Evolutionary conservation across 495 filamentous ascomycete species (phyloP).

Genomic region (Usnea hakonensis): DNA sequence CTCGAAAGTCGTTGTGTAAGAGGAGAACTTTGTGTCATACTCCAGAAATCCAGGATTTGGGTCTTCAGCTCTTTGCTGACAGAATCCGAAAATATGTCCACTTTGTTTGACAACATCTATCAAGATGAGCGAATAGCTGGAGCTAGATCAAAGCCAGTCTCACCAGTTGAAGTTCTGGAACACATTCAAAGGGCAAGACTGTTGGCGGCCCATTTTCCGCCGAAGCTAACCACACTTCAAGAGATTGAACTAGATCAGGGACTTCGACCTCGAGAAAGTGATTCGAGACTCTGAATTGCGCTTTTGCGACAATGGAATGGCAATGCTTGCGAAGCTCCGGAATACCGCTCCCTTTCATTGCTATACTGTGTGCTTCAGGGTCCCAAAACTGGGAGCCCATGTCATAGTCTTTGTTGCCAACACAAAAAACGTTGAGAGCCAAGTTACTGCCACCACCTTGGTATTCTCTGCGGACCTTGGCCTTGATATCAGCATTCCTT

Average conservation of each 20-base stretch:
- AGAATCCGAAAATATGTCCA: background rate
- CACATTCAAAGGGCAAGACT: background rate
- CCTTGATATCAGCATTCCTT: conserved; percentile 24
- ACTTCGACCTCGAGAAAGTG: conserved; percentile 22
- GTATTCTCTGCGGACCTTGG: conserved; percentile 19
- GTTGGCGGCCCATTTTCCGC: background rate
- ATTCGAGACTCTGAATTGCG: conserved; percentile 23
- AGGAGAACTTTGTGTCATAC: too few species aligned
- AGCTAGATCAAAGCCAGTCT: too few species aligned
- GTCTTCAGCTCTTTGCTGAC: too few species aligned
- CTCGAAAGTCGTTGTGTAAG: too few species aligned
- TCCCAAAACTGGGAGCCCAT: conserved; percentile 16
- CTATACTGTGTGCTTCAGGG: conserved; percentile 7
- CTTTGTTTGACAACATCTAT: background rate
- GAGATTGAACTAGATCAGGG: conserved; percentile 20
- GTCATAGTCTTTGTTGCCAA: conserved; percentile 27
- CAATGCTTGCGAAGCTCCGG: conserved; percentile 28
- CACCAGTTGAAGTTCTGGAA: background rate
- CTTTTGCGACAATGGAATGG: conserved; percentile 22
- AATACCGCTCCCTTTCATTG: conserved; percentile 24
- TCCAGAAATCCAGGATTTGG: too few species aligned
- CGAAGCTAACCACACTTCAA: conserved; percentile 15
- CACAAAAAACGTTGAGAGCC: conserved; percentile 27
- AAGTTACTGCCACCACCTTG: background rate
- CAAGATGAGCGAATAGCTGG: background rate